Base-by-base conservation (phyloP, 2,329 filamentous ascomycete genomes). In the Cladosporium sp. region DNA sequence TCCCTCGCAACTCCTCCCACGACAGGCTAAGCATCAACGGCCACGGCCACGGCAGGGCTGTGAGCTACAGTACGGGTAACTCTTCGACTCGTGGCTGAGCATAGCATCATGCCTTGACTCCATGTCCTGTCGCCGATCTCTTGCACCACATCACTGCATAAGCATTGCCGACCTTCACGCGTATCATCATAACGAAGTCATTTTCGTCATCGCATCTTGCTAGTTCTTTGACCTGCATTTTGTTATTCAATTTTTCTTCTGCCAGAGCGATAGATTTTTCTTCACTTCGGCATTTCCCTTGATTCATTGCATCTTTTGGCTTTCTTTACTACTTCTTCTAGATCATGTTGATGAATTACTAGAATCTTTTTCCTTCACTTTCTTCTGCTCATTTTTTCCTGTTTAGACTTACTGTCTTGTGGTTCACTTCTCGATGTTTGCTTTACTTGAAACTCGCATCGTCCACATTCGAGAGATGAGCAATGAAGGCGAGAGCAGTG, bases 11-110 rank as follows among this genome's bases (percentile, higher is more conserved):
- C 47, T 9, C 30, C 47, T 9, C 30, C 39, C 6, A n/a, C 32
- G 32, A 36, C 32, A 50, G 39, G 18, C 39, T 43, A n/a, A 50
- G 30, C 47, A 41, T 22, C 22, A 50, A 32, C 12, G 47, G 41
- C 4, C 47, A 49, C 22, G 17, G 44, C 6, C 45, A 48, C 27
- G 45, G 37, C 13, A 34, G 45, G 17, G 38, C 38, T 36, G 45
- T 48, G 24, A 48, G 45, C 45, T 48, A 48, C 37, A 48, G 45
- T 48, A 48, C 45, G 45, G 39, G 45, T 40, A 37, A 48, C 24
- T 48, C 45, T 19, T 48, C 45, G 8, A 48, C 45, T 19, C 45
- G 45, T 48, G 45, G 45, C 36, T 48, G 19, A 47, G 20, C 8
- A 48, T 38, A 4, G 8, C 17, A 2, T 18, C 27, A 2, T 36